phyloP scores from a whole-genome alignment of 1,139 yeast genomes.

The Taiozyma sp. region DNA sequence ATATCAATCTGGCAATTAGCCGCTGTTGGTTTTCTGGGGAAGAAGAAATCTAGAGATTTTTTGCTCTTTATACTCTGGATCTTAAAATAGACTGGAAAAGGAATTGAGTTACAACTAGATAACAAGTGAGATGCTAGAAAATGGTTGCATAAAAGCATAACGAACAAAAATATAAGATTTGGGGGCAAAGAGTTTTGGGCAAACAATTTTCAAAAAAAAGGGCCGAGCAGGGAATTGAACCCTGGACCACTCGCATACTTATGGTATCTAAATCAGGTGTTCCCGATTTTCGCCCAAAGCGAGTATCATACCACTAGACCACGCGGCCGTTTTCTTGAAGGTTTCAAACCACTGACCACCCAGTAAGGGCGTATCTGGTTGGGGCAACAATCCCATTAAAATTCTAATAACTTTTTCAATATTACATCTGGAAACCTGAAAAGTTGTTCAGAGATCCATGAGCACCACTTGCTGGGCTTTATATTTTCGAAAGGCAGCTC shows the following conservation, averaged over 20 bases:
- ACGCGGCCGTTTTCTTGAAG: slow-evolving; percentile 19
- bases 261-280: slow-evolving; percentile 10
- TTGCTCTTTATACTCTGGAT: neutral
- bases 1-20: neutral
- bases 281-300: slow-evolving; percentile 24
- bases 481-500: too few relatives aligned
- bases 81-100: neutral
- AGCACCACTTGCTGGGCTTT: too few relatives aligned
- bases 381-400: too few relatives aligned
- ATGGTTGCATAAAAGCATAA: too few relatives aligned
- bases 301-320: slow-evolving; percentile 28
- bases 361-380: neutral
- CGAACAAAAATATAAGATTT: too few relatives aligned
- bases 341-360: neutral
- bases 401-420: too few relatives aligned
- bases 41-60: neutral
- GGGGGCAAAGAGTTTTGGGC: too few relatives aligned
- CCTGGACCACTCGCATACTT: slow-evolving; percentile 27
- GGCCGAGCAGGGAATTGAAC: slow-evolving; percentile 28
- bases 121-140: too few relatives aligned
- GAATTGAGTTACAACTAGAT: too few relatives aligned
- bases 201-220: slow-evolving; percentile 11
- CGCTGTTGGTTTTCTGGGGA: neutral
- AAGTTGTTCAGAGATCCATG: neutral
- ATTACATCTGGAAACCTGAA: too few relatives aligned